These are phyloP conservation scores for Colletotrichum cordylinicola DNA, from an alignment of 2,329 filamentous ascomycete species.

Conservation along the genomic window DNA sequence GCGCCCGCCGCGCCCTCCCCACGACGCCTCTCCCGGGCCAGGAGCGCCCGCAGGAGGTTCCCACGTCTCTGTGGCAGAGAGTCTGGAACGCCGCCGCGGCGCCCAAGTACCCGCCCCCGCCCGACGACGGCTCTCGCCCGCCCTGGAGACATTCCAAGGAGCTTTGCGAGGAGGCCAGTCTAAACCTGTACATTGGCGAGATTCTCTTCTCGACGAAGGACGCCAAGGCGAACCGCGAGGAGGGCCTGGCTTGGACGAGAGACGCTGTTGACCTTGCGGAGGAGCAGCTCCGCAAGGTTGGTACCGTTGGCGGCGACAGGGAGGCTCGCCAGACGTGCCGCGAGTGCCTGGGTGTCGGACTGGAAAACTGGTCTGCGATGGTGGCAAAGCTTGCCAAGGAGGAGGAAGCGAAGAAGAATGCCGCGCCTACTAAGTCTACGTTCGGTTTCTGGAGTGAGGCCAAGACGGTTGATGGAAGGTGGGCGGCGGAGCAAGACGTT, in stretches of 20 bases:
- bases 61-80: slow-evolving; percentile 6
- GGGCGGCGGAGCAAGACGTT: slow-evolving; percentile 61
- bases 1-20: slow-evolving; percentile 71
- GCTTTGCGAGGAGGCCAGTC: slow-evolving; percentile 82
- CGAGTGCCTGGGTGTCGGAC: slow-evolving; percentile 77
- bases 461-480: slow-evolving; percentile 46
- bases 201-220: slow-evolving; percentile 80
- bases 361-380: slow-evolving; percentile 87
- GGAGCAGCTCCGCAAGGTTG: slow-evolving; percentile 61
- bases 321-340: slow-evolving; percentile 64
- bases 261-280: slow-evolving; percentile 86
- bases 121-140: slow-evolving; percentile 71
- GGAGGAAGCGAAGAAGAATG: slow-evolving; percentile 45
- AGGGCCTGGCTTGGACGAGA: slow-evolving; percentile 87
- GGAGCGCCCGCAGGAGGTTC: background rate
- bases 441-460: slow-evolving; percentile 46
- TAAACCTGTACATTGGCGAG: slow-evolving; percentile 92
- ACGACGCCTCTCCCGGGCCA: slow-evolving; percentile 33
- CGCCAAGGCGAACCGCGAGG: slow-evolving; percentile 54
- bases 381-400: slow-evolving; percentile 67
- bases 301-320: slow-evolving; percentile 1
- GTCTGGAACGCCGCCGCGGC: slow-evolving; percentile 37
- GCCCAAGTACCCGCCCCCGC: slow-evolving; percentile 73
- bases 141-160: slow-evolving; percentile 69
- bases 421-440: slow-evolving; percentile 29